Evolutionary conservation across 2,329 filamentous ascomycete species (phyloP), one percentile per base, ranked within the genome.

Genomic region (Fusarium dlaminii): DNA sequence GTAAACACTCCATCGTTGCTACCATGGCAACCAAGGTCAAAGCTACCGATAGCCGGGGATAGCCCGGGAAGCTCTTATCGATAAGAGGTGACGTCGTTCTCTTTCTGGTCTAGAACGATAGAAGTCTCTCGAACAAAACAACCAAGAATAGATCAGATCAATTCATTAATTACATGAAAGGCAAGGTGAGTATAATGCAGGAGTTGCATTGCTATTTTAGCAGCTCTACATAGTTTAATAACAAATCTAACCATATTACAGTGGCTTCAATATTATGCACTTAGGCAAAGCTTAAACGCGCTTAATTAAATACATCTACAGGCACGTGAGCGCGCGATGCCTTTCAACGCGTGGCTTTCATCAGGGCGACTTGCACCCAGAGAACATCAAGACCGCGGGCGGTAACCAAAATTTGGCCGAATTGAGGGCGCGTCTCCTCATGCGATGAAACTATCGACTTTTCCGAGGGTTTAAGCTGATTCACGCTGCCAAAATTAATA

Each of bases 1-100:
- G 82, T 83, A 83, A 84, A 84, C 81, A 83, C 68, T 69, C 58
- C 40, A 70, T 54, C 59, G 67, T 30, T 36, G 82, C 74, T 83
- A 82, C 79, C 81, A 84, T 81, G 79, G 82, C 82, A 83, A 84
- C 55, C 55, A 51, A 20, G 40, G 54, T 59, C 48, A 49, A 29
- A 63, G 62, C 73, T 75, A 68, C 49, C 27, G 70, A 51, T 30
- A 59, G 58, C 78, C 75, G 78, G 66, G 40, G 69, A 74, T 72
- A 60, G 70, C 39, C 74, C 77, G 75, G 58, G 10, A 22, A 48
- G 32, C 27, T 40, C 40, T 76, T 79, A 79, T 79, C 77, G 77
- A 79, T 79, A 77, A 65, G 34, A 52, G 54, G 73, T 75, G 75
- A 74, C 73, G 75, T 78, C 66, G 72, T 43, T 63, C 48, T 37